phyloP scores from a whole-genome alignment of 805 yeast species.

The Myxozyma neotropica region DNA sequence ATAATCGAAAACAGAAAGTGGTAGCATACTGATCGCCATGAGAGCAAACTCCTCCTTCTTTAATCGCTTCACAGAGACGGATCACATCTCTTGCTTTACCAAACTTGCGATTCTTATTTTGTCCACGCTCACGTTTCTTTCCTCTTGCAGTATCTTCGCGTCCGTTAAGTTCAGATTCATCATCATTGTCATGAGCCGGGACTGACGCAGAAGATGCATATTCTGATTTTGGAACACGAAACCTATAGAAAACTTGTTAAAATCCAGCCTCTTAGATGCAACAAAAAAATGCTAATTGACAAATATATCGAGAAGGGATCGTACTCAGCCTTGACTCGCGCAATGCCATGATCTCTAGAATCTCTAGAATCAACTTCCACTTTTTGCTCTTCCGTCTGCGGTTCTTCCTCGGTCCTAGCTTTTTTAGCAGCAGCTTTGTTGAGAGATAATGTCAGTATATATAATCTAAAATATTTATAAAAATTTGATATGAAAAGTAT shows the following conservation, averaged over 20 bases:
- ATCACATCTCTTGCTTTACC: constrained; percentile 66
- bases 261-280: too few relatives aligned
- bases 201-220: not conserved
- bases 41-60: constrained; percentile 39
- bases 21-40: constrained; percentile 26
- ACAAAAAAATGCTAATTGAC: too few relatives aligned
- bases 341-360: constrained; percentile 59
- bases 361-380: not conserved
- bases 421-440: not conserved
- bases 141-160: not conserved
- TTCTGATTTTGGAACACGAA: not conserved
- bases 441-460: too few relatives aligned
- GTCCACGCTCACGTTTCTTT: constrained; percentile 56
- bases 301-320: constrained; percentile 51
- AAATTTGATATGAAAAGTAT: too few relatives aligned
- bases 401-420: not conserved
- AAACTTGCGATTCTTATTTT: constrained; percentile 79
- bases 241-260: too few relatives aligned
- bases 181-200: not conserved
- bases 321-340: constrained; percentile 74
- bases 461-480: too few relatives aligned
- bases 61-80: constrained; percentile 63
- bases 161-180: not conserved
- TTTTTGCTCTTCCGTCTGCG: not conserved
- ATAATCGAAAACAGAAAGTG: not conserved